A percentile compares a stretch with the other conserved stretches of the same genome.
Conservation (phyloP, 1,139 yeast genomes). For the Pichia sp. region DNA sequence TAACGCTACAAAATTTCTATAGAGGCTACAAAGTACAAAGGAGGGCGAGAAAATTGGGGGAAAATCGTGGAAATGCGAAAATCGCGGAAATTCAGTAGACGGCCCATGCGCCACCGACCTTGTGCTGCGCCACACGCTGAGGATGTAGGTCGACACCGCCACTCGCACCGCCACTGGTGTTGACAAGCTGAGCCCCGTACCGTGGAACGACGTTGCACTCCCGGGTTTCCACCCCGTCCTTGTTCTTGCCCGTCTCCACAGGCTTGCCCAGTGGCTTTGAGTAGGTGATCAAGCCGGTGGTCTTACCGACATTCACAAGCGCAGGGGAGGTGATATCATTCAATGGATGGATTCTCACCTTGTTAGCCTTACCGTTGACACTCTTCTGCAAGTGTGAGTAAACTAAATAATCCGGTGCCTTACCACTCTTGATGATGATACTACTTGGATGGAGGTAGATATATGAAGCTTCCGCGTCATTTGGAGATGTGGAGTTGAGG, state of each 20-base stretch:
- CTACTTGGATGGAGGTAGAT: conserved; percentile 81
- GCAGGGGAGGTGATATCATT: conserved; percentile 77
- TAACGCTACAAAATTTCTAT: no score
- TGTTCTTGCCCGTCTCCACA: conserved; percentile 39
- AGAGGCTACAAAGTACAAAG: no score
- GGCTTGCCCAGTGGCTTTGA: conserved; percentile 94
- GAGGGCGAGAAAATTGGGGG: no score
- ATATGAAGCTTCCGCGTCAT: conserved; percentile 41
- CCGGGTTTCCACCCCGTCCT: conserved; percentile 45
- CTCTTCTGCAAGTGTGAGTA: conserved; percentile 58
- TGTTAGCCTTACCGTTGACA: conserved; percentile 27
- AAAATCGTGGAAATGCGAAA: no score
- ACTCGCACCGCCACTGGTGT: conserved; percentile 74
- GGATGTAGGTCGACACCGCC: conserved; percentile 95
- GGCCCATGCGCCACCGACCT: conserved; percentile 61
- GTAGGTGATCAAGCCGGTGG: conserved; percentile 70
- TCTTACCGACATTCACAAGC: conserved; percentile 72
- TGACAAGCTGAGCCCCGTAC: conserved; percentile 67
- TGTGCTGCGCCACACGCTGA: conserved; percentile 69
- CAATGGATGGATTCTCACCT: conserved; percentile 70
- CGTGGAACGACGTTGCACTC: conserved; percentile 92
- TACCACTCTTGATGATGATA: conserved; percentile 53
- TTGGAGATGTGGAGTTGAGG: conserved; percentile 15
- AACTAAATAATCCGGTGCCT: conserved; percentile 67
- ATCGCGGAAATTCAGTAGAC: no score